These are phyloP conservation scores for Amesomyces nigricolor DNA, from an alignment of 2,329 filamentous ascomycete species.

Conservation along the genomic window DNA sequence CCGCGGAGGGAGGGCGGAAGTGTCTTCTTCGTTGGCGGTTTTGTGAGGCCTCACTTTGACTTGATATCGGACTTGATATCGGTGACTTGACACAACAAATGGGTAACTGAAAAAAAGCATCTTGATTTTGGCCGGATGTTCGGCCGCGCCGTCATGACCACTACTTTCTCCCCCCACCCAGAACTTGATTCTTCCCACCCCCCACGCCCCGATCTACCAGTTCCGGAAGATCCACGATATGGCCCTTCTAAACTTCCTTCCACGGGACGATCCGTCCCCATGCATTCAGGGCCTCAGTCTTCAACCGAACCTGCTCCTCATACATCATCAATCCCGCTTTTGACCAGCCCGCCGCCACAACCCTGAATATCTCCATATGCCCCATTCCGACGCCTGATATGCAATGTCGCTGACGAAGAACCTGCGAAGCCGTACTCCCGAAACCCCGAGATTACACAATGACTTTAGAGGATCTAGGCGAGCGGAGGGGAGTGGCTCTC, in stretches of 20 bases:
- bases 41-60: neutral
- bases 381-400: conserved; percentile 23
- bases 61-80: too few relatives aligned
- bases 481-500: neutral
- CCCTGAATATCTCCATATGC: conserved; percentile 4
- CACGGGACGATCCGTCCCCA: too few relatives aligned
- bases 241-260: too few relatives aligned
- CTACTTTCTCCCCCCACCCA: too few relatives aligned
- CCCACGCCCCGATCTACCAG: too few relatives aligned
- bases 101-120: too few relatives aligned
- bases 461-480: conserved; percentile 10
- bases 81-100: too few relatives aligned
- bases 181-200: too few relatives aligned
- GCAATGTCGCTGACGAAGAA: conserved; percentile 22
- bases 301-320: neutral
- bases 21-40: neutral
- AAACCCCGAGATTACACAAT: conserved; percentile 20
- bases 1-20: conserved; percentile 1
- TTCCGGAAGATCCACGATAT: too few relatives aligned
- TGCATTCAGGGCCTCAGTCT: too few relatives aligned
- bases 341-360: conserved; percentile 5
- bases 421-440: conserved; percentile 13
- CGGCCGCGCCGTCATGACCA: too few relatives aligned
- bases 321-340: conserved; percentile 1
- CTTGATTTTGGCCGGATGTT: too few relatives aligned